phyloP scores from a whole-genome alignment of 2,329 filamentous ascomycete genomes.

The Lachnellula hyalina region DNA sequence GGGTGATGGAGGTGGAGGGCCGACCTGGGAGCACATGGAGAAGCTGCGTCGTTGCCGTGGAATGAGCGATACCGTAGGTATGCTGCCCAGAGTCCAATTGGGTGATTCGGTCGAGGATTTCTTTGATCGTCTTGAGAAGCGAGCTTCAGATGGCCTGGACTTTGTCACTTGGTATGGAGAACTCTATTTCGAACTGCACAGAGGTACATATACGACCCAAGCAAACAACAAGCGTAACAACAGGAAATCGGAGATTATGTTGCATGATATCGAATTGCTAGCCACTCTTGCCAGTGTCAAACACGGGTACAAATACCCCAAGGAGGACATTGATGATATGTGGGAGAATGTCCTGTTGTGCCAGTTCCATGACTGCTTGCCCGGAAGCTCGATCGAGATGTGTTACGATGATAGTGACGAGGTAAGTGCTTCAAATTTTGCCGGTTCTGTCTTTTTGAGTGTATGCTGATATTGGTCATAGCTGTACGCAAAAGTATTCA shows the following conservation, averaged over 20 bases:
- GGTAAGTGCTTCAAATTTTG: constrained; percentile 36
- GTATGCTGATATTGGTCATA: constrained; percentile 33
- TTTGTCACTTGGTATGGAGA: constrained; percentile 97
- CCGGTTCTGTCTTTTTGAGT: not conserved
- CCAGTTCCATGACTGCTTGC: constrained; percentile 96
- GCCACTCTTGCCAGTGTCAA: constrained; percentile 78
- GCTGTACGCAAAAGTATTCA: constrained; percentile 79
- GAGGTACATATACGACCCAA: constrained; percentile 95
- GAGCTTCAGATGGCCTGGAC: constrained; percentile 53
- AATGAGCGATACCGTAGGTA: constrained; percentile 78
- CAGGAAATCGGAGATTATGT: constrained; percentile 73
- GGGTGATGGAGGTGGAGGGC: constrained; percentile 91
- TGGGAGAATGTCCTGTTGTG: constrained; percentile 91
- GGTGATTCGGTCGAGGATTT: constrained; percentile 91
- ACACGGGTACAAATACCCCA: constrained; percentile 79
- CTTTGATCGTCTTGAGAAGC: constrained; percentile 79
- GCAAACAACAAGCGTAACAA: constrained; percentile 97
- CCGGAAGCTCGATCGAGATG: constrained; percentile 94
- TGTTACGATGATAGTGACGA: constrained; percentile 94
- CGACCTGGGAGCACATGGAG: constrained; percentile 89
- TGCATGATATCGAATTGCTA: constrained; percentile 83
- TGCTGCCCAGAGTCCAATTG: constrained; percentile 82
- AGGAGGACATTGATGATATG: constrained; percentile 88
- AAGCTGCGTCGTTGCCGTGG: constrained; percentile 90
- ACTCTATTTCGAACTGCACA: constrained; percentile 94